These are phyloP conservation scores for Fusarium sp. DNA, from an alignment of 2,329 filamentous ascomycete genomes.

Conservation along the genomic window DNA sequence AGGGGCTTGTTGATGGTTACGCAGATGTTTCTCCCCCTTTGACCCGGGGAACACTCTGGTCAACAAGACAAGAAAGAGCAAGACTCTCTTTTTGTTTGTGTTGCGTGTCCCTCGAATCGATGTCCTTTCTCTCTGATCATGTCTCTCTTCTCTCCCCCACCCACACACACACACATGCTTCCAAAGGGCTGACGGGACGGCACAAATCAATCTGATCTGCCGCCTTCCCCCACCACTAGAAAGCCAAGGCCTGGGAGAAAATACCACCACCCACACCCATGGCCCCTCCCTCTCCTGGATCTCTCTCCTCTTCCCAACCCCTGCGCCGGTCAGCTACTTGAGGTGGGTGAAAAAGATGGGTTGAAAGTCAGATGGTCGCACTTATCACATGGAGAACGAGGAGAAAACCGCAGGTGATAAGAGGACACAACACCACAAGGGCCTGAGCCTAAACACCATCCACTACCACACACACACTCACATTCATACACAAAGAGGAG, in stretches of 20 bases:
- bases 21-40: neutral
- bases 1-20: neutral
- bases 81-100: neutral
- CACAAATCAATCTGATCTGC: conserved; percentile 34
- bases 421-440: conserved; percentile 13
- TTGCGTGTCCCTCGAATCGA: neutral
- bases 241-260: neutral
- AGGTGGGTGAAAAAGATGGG: conserved; percentile 29
- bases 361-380: conserved; percentile 29
- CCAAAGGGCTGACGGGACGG: conserved; percentile 22
- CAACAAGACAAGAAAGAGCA: neutral
- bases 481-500: neutral
- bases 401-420: conserved; percentile 30
- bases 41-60: neutral
- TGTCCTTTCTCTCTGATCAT: neutral
- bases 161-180: neutral
- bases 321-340: conserved; percentile 14
- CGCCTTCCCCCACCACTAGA: conserved; percentile 27
- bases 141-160: neutral
- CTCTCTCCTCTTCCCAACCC: conserved; percentile 10
- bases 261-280: conserved; percentile 13
- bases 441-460: conserved; percentile 1
- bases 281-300: neutral
- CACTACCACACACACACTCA: conserved; percentile 1
- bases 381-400: conserved; percentile 34